Evolutionary conservation across 2,329 filamentous ascomycete genomes (phyloP), one percentile per base, ranked within the genome.

Genomic region (Neofusicoccum umdonicola): DNA sequence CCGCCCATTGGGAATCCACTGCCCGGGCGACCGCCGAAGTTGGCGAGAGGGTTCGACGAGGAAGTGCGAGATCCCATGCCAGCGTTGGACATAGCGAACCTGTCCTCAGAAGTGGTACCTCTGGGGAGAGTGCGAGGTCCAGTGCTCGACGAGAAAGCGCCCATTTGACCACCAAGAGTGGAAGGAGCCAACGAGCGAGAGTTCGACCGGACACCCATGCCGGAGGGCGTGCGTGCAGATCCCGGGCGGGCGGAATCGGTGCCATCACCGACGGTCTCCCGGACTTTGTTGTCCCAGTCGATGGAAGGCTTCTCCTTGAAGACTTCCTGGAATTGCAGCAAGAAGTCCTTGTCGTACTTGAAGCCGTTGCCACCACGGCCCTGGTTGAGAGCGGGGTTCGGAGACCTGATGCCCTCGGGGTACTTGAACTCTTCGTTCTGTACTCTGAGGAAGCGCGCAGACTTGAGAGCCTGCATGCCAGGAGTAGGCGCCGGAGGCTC

Each of bases 241-340:
- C 75, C 88, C 79, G 76, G 85, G 77, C 78, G 90, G 82, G 79
- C 91, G 80, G 87, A 87, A 65, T 86, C 82, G 66, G 86, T 85
- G 65, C 90, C 88, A 69, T 97, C 93, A 65, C 94, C 94, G 69
- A 99, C 78, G 82, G 90, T 84, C 80, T 90, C 89, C 85, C 94
- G 85, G 67, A 99, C 88, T 73, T 95, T 93, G 69, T 89, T 85
- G 74, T 96, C 91, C 87, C 97, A 99, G 74, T 98, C 94, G 48
- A 93, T 79, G 0, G 93, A 96, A 13, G 95, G 95, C 81, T 97
- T 96, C 83, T 99, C 95, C 68, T 92, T 96, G 81, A 97, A 99
- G 19, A 97, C 92, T 71, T 87, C 87, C 81, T 97, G 92, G 84
- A 99, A 99, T 76, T 99, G 95, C 35, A 99, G 84, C 80, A 99